Evolutionary conservation across 1,284 basidiomycete species (phyloP).

Genomic region (Wallemia hederae): DNA sequence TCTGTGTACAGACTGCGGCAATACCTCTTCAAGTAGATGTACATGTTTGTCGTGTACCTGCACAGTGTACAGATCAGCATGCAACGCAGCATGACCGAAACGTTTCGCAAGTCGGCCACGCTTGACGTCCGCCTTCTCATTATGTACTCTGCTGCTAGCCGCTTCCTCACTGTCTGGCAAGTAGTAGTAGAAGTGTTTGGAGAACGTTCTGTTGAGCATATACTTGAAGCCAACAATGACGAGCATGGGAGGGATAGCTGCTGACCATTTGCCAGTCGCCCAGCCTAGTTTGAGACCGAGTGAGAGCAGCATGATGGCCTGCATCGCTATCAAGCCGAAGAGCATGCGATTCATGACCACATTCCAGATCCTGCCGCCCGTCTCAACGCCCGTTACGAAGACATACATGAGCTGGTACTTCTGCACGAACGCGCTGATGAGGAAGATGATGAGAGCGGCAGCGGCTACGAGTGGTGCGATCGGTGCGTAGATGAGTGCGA

Average conservation of each 20-base stretch:
- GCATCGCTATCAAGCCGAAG: slow-evolving; percentile 8
- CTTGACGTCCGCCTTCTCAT: slow-evolving; percentile 32
- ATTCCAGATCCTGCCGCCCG: slow-evolving; percentile 73
- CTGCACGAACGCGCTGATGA: slow-evolving; percentile 34
- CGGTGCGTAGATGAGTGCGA: slow-evolving; percentile 68
- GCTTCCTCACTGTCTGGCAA: slow-evolving; percentile 40
- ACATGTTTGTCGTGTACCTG: slow-evolving; percentile 14
- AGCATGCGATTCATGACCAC: slow-evolving; percentile 52
- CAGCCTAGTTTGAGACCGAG: slow-evolving; percentile 56
- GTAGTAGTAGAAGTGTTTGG: slow-evolving; percentile 45
- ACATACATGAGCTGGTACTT: slow-evolving; percentile 88
- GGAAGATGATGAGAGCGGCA: slow-evolving; percentile 39
- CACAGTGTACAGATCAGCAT: slow-evolving; percentile 27
- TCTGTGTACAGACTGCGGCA: not conserved
- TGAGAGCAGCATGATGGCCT: slow-evolving; percentile 10
- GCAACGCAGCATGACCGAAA: slow-evolving; percentile 57
- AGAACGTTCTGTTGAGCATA: slow-evolving; percentile 37
- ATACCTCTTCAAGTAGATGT: slow-evolving; percentile 8
- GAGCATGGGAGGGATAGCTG: slow-evolving; percentile 3
- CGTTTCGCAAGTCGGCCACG: slow-evolving; percentile 44
- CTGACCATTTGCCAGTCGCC: slow-evolving; percentile 19
- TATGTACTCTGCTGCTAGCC: slow-evolving; percentile 35
- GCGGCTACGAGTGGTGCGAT: slow-evolving; percentile 50
- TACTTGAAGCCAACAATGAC: slow-evolving; percentile 49
- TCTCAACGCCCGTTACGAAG: slow-evolving; percentile 57